A percentile compares a stretch with the other conserved stretches of the same genome.
phyloP scores from a whole-genome alignment of 2,329 filamentous ascomycete genomes.

The Didymella exigua region DNA sequence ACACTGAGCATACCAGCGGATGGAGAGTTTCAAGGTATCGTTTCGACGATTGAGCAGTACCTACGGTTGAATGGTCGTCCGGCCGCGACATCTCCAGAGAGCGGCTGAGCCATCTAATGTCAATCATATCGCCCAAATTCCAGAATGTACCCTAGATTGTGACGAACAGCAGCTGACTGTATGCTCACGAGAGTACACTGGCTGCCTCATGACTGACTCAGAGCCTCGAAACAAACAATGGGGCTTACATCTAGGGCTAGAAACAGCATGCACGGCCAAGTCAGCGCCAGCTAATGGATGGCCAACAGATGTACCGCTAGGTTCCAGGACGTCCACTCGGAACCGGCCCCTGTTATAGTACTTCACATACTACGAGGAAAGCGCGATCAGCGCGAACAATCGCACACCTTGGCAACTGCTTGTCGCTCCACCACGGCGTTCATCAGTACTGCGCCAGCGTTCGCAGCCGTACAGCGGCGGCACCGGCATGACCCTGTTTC shows the following conservation, averaged over 20 bases:
- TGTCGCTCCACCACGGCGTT: neutral
- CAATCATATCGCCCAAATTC: neutral
- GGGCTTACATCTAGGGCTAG: neutral
- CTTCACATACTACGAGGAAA: slow-evolving; percentile 4
- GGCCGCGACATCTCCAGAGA: too few relatives aligned
- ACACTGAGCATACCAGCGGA: neutral
- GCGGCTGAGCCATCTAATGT: neutral
- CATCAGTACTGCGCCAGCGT: neutral
- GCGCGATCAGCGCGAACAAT: neutral
- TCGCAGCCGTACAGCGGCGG: neutral
- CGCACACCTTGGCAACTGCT: neutral
- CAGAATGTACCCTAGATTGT: neutral
- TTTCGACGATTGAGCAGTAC: neutral
- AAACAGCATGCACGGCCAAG: neutral
- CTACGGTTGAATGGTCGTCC: neutral
- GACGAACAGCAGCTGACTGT: neutral
- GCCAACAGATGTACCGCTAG: neutral
- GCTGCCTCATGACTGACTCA: neutral
- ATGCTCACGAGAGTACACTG: neutral
- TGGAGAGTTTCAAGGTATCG: neutral
- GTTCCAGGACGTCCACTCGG: neutral
- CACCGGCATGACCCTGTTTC: slow-evolving; percentile 13
- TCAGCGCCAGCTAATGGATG: neutral
- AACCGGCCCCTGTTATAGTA: neutral
- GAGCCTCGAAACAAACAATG: neutral